Percentiles rank a stretch among this genome's conserved stretches.
Evolutionary conservation across 805 yeast species (phyloP).

Genomic region (Spencermartinsiella europaea): DNA sequence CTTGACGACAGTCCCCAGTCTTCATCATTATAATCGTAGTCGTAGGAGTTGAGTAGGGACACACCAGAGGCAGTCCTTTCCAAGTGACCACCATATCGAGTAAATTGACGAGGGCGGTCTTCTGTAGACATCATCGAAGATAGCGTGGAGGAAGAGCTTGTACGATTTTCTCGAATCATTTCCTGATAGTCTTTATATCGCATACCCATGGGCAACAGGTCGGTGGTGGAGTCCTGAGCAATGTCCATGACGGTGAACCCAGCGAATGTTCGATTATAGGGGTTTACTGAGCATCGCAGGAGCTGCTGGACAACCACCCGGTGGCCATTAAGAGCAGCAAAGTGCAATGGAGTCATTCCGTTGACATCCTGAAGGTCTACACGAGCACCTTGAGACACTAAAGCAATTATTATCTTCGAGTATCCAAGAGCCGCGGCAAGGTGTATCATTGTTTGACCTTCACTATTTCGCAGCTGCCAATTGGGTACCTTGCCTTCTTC

Average conservation of each 20-base stretch:
- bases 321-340: constrained; percentile 76
- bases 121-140: constrained; percentile 24
- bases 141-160: constrained; percentile 15
- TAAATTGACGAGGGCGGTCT: constrained; percentile 28
- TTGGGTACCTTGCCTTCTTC: constrained; percentile 68
- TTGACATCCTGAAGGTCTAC: constrained; percentile 66
- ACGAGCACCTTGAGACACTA: constrained; percentile 58
- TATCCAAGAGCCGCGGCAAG: constrained; percentile 79
- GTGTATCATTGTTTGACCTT: constrained; percentile 88
- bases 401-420: constrained; percentile 51
- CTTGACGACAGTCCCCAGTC: constrained; percentile 16
- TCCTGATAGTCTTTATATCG: constrained; percentile 13
- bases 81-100: constrained; percentile 24
- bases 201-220: constrained; percentile 26
- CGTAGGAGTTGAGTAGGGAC: neutral
- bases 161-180: constrained; percentile 6
- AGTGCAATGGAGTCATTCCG: constrained; percentile 85
- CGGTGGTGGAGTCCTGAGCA: constrained; percentile 20
- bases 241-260: constrained; percentile 36
- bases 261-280: constrained; percentile 46
- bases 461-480: constrained; percentile 39
- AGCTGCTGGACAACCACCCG: constrained; percentile 59
- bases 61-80: neutral
- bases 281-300: constrained; percentile 59
- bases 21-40: neutral